Conservation (phyloP, 1,284 basidiomycete genomes). For the Ganoderma resinaceum region DNA sequence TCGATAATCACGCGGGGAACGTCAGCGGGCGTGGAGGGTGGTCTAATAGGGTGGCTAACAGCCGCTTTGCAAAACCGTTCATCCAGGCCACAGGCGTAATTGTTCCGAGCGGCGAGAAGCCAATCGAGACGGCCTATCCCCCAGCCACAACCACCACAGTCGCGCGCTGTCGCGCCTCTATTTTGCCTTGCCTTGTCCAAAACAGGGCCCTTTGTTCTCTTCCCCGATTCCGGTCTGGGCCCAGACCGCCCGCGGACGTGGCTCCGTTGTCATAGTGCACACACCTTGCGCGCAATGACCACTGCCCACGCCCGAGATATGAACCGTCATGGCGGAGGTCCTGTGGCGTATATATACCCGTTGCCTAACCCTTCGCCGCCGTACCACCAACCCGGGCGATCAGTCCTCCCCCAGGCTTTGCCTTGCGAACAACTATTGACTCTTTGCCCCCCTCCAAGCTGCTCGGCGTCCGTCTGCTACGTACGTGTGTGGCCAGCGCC, state of each 20-base stretch:
- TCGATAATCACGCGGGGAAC: slow-evolving; percentile 22
- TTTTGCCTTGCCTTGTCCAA: slow-evolving; percentile 19
- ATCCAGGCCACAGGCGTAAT: slow-evolving; percentile 24
- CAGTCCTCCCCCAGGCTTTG: slow-evolving; percentile 6
- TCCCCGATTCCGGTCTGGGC: slow-evolving; percentile 20
- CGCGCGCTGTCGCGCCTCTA: slow-evolving; percentile 5
- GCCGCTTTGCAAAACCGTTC: slow-evolving; percentile 20
- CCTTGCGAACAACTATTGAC: slow-evolving; percentile 12
- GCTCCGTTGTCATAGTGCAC: slow-evolving; percentile 31
- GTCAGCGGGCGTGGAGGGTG: slow-evolving; percentile 12
- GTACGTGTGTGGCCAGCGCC: slow-evolving; percentile 21
- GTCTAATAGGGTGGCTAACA: slow-evolving; percentile 9
- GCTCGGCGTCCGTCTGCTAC: slow-evolving; percentile 9
- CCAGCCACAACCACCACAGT: slow-evolving; percentile 7
- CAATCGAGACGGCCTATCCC: slow-evolving; percentile 5
- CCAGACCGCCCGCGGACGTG: slow-evolving; percentile 21
- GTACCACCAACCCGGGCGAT: slow-evolving; percentile 10
- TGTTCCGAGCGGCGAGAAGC: slow-evolving; percentile 23
- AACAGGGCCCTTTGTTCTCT: slow-evolving; percentile 27
- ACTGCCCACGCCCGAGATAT: slow-evolving; percentile 24
- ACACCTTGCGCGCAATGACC: slow-evolving; percentile 25
- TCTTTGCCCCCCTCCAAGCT: neutral
- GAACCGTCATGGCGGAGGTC: slow-evolving; percentile 23
- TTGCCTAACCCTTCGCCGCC: slow-evolving; percentile 16
- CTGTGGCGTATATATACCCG: slow-evolving; percentile 26